A percentile compares a stretch with the other conserved stretches of the same genome.
Conservation (phyloP, 2,329 filamentous ascomycete genomes). For the Sordariomycetes sp. region DNA sequence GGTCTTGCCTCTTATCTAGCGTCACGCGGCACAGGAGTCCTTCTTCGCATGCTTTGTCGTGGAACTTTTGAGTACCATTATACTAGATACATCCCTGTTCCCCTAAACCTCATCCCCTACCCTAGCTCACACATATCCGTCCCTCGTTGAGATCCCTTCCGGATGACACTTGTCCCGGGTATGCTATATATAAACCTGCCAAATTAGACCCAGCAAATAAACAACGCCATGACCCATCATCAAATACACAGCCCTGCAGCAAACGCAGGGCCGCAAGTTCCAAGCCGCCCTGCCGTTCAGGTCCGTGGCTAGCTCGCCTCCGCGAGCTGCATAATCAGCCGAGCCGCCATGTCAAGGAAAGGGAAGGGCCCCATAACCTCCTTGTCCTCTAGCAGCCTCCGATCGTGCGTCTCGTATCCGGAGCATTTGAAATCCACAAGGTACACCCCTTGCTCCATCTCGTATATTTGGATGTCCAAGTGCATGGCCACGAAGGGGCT, state of each 20-base stretch:
- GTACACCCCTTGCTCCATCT: conserved; percentile 85
- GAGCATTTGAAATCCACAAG: conserved; percentile 98
- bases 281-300: background rate
- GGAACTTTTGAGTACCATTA: too few species aligned
- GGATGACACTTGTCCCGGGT: too few species aligned
- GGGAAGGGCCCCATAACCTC: conserved; percentile 92
- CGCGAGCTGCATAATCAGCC: conserved; percentile 85
- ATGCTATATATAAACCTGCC: too few species aligned
- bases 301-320: conserved; percentile 41
- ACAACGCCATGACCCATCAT: too few species aligned
- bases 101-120: too few species aligned
- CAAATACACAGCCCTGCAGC: too few species aligned
- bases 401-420: conserved; percentile 75
- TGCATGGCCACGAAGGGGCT: conserved; percentile 68
- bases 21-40: background rate
- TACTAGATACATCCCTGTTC: too few species aligned
- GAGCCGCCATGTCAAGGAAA: conserved; percentile 86
- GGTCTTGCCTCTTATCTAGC: background rate
- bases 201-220: too few species aligned
- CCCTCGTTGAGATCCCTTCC: too few species aligned
- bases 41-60: background rate
- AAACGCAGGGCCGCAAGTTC: too few species aligned
- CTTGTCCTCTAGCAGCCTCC: conserved; percentile 77
- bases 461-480: conserved; percentile 91
- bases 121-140: too few species aligned